Evolutionary conservation across 306 rosid genomes (phyloP), one percentile per base, ranked within the genome.

Genomic region (Canavalia gladiata): DNA sequence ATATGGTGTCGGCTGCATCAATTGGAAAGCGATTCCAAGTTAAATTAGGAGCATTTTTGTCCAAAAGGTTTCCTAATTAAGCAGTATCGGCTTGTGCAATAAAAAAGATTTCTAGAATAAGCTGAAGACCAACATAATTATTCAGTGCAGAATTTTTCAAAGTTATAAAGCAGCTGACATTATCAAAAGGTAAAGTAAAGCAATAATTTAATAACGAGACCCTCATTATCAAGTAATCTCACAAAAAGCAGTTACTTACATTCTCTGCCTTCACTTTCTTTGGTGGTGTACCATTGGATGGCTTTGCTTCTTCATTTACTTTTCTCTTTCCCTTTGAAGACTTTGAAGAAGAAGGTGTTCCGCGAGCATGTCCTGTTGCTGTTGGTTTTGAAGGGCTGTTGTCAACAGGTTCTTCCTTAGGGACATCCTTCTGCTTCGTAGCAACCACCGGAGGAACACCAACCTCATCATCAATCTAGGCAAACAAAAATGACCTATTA

Each of bases 261-360:
- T 89, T 89, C 85, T 95, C 98, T 4, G 90, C 68, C 89, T 90
- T 95, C 87, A 91, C 95, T 84, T 95, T 95, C 96, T 95, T 95
- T 54, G 92, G 85, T 49, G 93, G 85, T 67, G 83, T 90, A 77
- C 58, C 59, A 84, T 69, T 91, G 43, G 92, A 51, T 81, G 94
- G 83, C 77, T 95, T 95, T 64, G 83, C 80, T 35, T 95, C 98
- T 68, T 95, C 98, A 2, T 57, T 91, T 46, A 68, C 60, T 85
- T 95, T 95, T 85, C 99, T 91, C 92, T 95, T 95, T 43, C 89
- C 93, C 87, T 93, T 95, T 2, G 92, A 47, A 9, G 97, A 54
- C 79, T 94, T 94, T 10, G 97, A 77, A 80, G 86, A 25, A 41
- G 96, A 54, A 47, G 97, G 87, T 65, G 91, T 88, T 84, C 93